Percentiles rank a stretch among this genome's conserved stretches.
These are phyloP conservation scores for Fusarium caatingaense DNA, from an alignment of 2,329 filamentous ascomycete species.

Conservation along the genomic window DNA sequence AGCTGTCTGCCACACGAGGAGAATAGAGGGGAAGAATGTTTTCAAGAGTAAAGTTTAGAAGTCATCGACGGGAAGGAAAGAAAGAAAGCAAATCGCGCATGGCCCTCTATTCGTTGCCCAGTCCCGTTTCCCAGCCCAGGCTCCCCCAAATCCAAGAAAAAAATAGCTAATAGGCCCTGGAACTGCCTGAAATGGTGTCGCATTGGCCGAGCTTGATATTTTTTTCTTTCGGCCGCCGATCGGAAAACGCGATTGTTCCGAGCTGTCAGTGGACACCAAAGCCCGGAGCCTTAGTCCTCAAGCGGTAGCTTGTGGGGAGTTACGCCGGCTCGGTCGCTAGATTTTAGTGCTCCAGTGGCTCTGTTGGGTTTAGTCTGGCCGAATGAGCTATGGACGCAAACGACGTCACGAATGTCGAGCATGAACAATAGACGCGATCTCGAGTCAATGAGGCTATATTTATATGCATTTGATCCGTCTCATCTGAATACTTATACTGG, in stretches of 20 bases:
- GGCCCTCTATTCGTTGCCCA: conserved; percentile 27
- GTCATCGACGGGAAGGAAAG: conserved; percentile 17
- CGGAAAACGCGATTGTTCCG: conserved; percentile 43
- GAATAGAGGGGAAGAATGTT: conserved; percentile 8
- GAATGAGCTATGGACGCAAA: not conserved
- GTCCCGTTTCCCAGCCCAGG: conserved; percentile 1
- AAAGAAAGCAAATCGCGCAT: conserved; percentile 44
- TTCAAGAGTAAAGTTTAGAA: conserved; percentile 24
- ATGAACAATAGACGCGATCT: not conserved
- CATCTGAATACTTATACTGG: accelerated
- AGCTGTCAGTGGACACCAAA: conserved; percentile 30
- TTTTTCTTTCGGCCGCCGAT: conserved; percentile 41
- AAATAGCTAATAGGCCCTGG: conserved; percentile 10
- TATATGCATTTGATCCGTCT: not conserved
- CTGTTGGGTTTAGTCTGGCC: conserved; percentile 8
- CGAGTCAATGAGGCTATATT: not conserved
- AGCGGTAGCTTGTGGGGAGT: conserved; percentile 26
- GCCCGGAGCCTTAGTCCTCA: conserved; percentile 6
- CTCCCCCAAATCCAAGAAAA: conserved; percentile 1
- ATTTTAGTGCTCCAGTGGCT: conserved; percentile 13
- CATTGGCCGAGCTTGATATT: conserved; percentile 40
- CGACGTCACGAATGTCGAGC: not conserved
- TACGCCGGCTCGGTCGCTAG: conserved; percentile 13
- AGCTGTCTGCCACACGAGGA: conserved; percentile 24
- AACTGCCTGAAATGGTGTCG: conserved; percentile 32